A percentile compares a stretch with the other conserved stretches of the same genome.
Evolutionary conservation across 306 rosid species (phyloP).

Genomic region (Hippophae tibetana): DNA sequence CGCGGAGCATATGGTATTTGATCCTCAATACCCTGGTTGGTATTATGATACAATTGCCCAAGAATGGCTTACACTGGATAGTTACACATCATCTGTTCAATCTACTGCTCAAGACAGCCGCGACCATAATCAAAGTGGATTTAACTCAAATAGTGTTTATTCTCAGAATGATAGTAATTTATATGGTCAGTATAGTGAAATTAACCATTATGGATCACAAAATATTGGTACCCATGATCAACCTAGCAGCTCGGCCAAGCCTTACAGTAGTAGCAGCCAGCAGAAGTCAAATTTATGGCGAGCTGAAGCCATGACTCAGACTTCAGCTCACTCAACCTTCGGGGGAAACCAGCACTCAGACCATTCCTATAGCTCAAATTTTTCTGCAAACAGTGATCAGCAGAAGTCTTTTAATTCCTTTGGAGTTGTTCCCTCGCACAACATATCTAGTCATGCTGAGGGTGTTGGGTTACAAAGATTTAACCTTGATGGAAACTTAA

Average conservation of each 20-base stretch:
- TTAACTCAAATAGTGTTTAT: slow-evolving; percentile 22
- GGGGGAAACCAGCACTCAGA: slow-evolving; percentile 39
- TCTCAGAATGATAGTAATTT: slow-evolving; percentile 24
- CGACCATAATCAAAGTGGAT: slow-evolving; percentile 39
- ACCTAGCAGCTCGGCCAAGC: slow-evolving; percentile 38
- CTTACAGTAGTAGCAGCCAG: slow-evolving; percentile 30
- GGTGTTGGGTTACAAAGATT: slow-evolving; percentile 36
- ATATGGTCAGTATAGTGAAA: slow-evolving; percentile 28
- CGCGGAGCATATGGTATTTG: slow-evolving; percentile 67
- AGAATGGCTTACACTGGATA: slow-evolving; percentile 67
- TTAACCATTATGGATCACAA: slow-evolving; percentile 32
- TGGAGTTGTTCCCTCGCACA: slow-evolving; percentile 39
- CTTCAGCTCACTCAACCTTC: slow-evolving; percentile 22
- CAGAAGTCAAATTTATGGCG: slow-evolving; percentile 35
- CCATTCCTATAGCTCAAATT: slow-evolving; percentile 34
- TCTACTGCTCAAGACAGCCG: slow-evolving; percentile 29
- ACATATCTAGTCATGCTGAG: slow-evolving; percentile 28
- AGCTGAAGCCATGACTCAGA: slow-evolving; percentile 21
- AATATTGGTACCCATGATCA: slow-evolving; percentile 30
- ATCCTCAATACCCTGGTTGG: slow-evolving; percentile 80
- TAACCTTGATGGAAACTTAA: slow-evolving; percentile 23
- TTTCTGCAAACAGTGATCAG: slow-evolving; percentile 33
- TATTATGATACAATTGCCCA: slow-evolving; percentile 62
- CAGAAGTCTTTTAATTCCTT: slow-evolving; percentile 34
- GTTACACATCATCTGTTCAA: slow-evolving; percentile 41